phyloP scores from a whole-genome alignment of 495 filamentous ascomycete genomes.

The Bathelium albidoporum region DNA sequence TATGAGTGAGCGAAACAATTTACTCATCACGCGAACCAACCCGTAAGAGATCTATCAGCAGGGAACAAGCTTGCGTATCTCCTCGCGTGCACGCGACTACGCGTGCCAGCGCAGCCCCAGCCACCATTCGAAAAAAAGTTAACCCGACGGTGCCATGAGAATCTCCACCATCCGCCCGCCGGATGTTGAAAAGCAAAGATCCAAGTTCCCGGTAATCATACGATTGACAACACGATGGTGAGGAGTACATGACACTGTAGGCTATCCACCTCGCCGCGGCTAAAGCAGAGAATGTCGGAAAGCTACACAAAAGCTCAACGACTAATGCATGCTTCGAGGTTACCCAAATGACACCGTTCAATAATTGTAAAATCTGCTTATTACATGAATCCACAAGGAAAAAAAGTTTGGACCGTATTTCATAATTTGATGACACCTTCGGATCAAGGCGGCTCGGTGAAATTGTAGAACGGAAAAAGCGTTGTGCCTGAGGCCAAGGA shows the following conservation, averaged over 20 bases:
- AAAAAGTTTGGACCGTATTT: background rate
- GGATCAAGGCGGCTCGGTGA: background rate
- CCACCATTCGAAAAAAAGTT: background rate
- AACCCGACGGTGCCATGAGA: background rate
- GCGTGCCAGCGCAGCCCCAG: background rate
- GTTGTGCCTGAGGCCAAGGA: background rate
- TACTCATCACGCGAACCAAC: background rate
- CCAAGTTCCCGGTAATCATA: background rate
- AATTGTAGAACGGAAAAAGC: background rate
- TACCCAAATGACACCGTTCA: background rate
- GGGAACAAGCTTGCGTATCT: background rate
- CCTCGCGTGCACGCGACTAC: background rate
- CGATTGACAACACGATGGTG: background rate
- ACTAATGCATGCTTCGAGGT: background rate
- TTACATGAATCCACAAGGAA: background rate
- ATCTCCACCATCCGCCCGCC: background rate
- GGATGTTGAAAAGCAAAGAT: background rate
- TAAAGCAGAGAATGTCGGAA: background rate
- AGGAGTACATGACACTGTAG: background rate
- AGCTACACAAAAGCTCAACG: background rate
- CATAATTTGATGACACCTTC: background rate
- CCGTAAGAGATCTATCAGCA: background rate
- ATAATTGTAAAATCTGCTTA: background rate
- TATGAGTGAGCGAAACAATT: too few relatives aligned
- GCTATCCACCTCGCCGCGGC: background rate